Percentiles rank a stretch among this genome's conserved stretches.
Evolutionary conservation across 179 eudicot species (phyloP).

Genomic region (Dionaea muscipula): DNA sequence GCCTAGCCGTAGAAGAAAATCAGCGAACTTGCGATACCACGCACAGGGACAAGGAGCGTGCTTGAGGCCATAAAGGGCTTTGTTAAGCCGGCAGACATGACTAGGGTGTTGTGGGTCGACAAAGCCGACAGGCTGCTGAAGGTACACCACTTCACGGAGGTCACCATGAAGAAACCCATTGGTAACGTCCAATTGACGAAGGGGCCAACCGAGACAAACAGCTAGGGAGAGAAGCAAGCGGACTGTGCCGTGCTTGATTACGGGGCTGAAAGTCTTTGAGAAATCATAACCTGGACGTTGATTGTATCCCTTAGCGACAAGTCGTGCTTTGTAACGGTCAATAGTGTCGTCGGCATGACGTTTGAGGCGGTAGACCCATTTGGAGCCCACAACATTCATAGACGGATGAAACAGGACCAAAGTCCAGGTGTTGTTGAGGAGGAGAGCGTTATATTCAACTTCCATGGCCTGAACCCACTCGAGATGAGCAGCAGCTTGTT

Average conservation of each 20-base stretch:
- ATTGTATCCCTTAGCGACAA: background rate
- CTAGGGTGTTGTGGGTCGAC: too few species aligned
- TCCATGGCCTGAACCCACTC: slow-evolving; percentile 3
- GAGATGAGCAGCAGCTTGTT: background rate
- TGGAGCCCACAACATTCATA: background rate
- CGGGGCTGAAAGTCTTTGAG: background rate
- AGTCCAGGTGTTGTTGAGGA: slow-evolving; percentile 7
- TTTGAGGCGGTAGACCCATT: slow-evolving; percentile 6
- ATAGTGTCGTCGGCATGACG: background rate
- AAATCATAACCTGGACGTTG: slow-evolving; percentile 2
- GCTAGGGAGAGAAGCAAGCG: background rate
- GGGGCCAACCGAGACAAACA: background rate
- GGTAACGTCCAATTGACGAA: background rate
- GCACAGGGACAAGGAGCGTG: background rate
- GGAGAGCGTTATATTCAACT: slow-evolving; percentile 3
- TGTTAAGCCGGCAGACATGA: background rate
- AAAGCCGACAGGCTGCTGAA: background rate
- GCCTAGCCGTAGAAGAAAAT: background rate
- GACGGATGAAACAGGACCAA: background rate
- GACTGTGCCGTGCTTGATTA: background rate
- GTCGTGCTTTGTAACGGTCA: slow-evolving; percentile 1
- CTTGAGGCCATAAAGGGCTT: slow-evolving; percentile 6
- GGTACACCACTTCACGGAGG: background rate
- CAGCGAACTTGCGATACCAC: background rate
- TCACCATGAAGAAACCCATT: background rate